These are phyloP conservation scores for Boletellus ananas DNA, from an alignment of 768 basidiomycete genomes.

Conservation along the genomic window DNA sequence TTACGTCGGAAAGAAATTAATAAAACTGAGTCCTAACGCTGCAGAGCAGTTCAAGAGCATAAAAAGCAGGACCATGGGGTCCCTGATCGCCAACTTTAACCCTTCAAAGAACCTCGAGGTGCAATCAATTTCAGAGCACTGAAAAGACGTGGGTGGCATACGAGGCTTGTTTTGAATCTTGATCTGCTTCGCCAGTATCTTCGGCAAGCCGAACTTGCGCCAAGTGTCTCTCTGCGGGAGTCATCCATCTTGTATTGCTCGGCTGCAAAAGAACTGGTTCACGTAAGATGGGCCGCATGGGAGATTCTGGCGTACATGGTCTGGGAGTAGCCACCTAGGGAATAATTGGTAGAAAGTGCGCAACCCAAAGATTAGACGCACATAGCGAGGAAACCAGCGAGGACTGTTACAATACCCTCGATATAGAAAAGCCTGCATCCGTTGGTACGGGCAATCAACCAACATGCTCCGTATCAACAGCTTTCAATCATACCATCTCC, in stretches of 20 bases:
- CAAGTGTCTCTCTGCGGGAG: constrained; percentile 46
- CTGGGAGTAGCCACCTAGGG: constrained; percentile 54
- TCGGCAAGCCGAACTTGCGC: constrained; percentile 65
- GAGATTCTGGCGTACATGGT: constrained; percentile 43
- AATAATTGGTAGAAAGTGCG: not conserved
- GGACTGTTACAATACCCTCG: constrained; percentile 63
- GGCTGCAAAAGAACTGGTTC: constrained; percentile 37
- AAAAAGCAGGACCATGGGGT: constrained; percentile 52
- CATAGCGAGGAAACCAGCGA: constrained; percentile 54
- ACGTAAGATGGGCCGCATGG: not conserved
- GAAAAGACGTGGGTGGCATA: constrained; percentile 31
- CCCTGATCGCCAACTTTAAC: constrained; percentile 51
- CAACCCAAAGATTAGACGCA: constrained; percentile 17
- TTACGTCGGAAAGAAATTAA: constrained; percentile 56
- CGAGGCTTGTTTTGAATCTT: constrained; percentile 55
- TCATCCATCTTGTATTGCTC: constrained; percentile 59
- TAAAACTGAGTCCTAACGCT: constrained; percentile 55
- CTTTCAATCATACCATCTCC: constrained; percentile 52
- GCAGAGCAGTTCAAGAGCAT: constrained; percentile 50
- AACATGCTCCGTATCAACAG: not conserved
- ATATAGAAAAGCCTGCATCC: constrained; percentile 63
- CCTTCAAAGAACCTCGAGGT: constrained; percentile 17
- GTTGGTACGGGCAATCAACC: not conserved
- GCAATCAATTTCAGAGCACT: not conserved
- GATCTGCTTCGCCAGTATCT: constrained; percentile 64